Percentiles rank a stretch among this genome's conserved stretches.
Conservation (phyloP, 2,329 filamentous ascomycete species). For the Stagonosporopsis rhizophila region DNA sequence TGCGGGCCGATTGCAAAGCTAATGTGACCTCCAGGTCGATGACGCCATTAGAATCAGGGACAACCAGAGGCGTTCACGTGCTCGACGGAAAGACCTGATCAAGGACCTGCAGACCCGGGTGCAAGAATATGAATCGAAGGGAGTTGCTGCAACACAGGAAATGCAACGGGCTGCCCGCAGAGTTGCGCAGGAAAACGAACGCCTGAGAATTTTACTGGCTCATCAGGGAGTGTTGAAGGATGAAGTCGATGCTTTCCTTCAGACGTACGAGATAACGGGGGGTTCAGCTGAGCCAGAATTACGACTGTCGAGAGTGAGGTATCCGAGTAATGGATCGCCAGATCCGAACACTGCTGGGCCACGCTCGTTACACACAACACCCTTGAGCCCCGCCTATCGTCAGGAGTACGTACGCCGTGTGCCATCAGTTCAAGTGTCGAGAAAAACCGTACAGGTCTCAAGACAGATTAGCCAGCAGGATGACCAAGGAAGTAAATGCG, state of each 20-base stretch:
- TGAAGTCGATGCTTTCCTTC: constrained; percentile 32
- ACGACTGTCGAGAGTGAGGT: not conserved
- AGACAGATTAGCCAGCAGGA: not conserved
- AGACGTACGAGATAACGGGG: constrained; percentile 17
- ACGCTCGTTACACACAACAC: not conserved
- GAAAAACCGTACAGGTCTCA: not conserved
- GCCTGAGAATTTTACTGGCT: constrained; percentile 64
- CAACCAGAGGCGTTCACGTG: constrained; percentile 76
- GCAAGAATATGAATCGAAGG: constrained; percentile 66
- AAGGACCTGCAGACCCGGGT: constrained; percentile 69
- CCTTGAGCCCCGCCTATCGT: not conserved
- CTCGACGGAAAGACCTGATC: constrained; percentile 73
- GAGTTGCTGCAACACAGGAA: constrained; percentile 70
- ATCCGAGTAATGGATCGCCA: not conserved
- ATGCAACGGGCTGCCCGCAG: constrained; percentile 72
- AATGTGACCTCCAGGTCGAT: constrained; percentile 8
- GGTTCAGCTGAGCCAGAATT: constrained; percentile 1
- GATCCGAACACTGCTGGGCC: constrained; percentile 3
- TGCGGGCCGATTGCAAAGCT: constrained; percentile 1
- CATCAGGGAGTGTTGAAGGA: constrained; percentile 30
- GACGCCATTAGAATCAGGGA: constrained; percentile 66
- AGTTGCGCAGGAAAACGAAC: constrained; percentile 72
- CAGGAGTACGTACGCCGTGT: not conserved
- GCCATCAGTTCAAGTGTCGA: not conserved
- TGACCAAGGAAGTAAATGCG: not conserved